Base-by-base conservation (phyloP, 2,329 filamentous ascomycete species). In the Aspergillus aculeatus region DNA sequence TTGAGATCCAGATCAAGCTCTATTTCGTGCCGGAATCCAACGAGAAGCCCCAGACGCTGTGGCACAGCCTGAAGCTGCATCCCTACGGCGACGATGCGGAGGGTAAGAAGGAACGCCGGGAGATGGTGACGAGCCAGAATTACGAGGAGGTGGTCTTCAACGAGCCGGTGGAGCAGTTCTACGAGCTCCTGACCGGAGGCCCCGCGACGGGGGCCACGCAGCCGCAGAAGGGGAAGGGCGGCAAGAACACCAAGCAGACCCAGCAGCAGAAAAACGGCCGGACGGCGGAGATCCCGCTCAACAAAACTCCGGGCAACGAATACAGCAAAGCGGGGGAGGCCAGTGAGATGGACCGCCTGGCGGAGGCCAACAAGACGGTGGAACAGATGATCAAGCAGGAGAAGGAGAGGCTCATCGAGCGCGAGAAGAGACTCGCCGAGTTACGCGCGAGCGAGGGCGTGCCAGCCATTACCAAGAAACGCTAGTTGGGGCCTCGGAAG, bases 131-230 rank as follows among this genome's bases (percentile, higher is more conserved):
- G 32, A 86, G 88, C 54, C 94, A 95, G 83, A 88, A 87, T 60
- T 92, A 97, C 72, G 95, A 99, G 75, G 92, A 96, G 71, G 89
- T 98, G 65, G 85, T 98, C 53, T 99, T 99, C 83, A 98, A 96
- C 78, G 95, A 99, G 76, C 95, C 95, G 0, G 95, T 92, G 68
- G 91, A 96, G 75, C 86, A 90, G 50, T 94, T 99, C 71, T 97
- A 91, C 77, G 91, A 96, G 63, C 82, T 91, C 29, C 82, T 99
- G 62, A 98, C 92, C 2, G 83, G 84, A 5, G 91, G 91, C 62
- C 86, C 87, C 26, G 57, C 62, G 3, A 50, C 68, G 3, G 23
- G 23, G 23, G 47, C 67, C n/a, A 60, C 61, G 4, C 68, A 67
- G 47, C 85, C 84, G 62, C 81, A 69, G 19, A 83, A 83, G 57